Base-by-base conservation (phyloP, 148 eudicot species). In the Bassia scoparia region DNA sequence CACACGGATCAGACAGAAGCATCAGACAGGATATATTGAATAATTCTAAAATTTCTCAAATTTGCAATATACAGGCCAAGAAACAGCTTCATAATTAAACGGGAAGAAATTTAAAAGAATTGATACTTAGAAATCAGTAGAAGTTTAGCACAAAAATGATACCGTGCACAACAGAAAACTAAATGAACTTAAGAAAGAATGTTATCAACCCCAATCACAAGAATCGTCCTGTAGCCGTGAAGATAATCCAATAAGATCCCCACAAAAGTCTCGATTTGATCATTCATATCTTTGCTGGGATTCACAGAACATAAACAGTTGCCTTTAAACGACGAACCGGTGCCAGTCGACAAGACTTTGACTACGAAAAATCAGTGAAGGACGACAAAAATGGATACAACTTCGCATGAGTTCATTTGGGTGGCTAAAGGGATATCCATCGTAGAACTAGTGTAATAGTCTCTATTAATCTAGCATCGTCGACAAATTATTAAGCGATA, bases 381-480 rank as follows among this genome's bases (percentile, higher is more conserved):
- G 48, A 31, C 7, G 1, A 55, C 8, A 33, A 27, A 74, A 2
- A 68, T 21, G 34, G 35, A 89, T 77, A 95, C 55, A 95, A 97
- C 83, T 91, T 87, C 2, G 96, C 49, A 86, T 29, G 71, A 91
- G 89, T 81, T 84, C 98, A 95, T 91, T 85, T 83, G 3, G 98
- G 96, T 46, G 97, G 93, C 87, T 89, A 68, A 91, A 95, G 31
- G 97, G 98, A 59, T 91, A 95, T 31, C 93, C 96, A 87, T 83
- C 97, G 98, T 80, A 79, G 58, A 66, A 64, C 0, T 55, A 16
- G 8, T 20, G 67, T 66, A 41, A 65, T 14, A 80, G 65, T 5
- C 12, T 70, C 68, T 70, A 67, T 17, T 31, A 1, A 48, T 16
- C 11, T 14, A 0, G 41, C 34, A 4, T 54, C 49, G 23, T 54